These are phyloP conservation scores for Euphorbia peplus DNA, from an alignment of 345 rosid genomes.

Conservation along the genomic window DNA sequence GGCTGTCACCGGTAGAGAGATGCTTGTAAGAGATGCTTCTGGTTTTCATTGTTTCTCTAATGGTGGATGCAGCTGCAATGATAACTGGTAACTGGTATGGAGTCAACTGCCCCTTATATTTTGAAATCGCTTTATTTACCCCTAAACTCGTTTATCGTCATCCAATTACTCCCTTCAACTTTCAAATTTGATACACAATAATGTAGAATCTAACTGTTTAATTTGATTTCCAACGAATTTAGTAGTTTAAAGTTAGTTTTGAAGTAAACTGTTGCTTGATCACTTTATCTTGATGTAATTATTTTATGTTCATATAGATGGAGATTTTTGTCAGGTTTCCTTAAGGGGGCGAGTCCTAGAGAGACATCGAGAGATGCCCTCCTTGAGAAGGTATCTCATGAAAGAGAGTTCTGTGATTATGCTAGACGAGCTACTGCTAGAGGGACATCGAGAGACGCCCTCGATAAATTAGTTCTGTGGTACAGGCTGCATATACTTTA, in stretches of 20 bases:
- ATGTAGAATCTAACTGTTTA: background rate
- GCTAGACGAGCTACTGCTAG: conserved; percentile 69
- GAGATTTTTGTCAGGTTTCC: conserved; percentile 59
- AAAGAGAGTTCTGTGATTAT: conserved; percentile 75
- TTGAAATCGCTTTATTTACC: too few relatives aligned
- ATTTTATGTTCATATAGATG: background rate
- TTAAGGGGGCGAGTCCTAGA: conserved; percentile 87
- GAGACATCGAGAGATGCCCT: conserved; percentile 92
- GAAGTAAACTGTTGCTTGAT: background rate
- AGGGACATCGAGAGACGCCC: too few relatives aligned
- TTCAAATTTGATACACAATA: too few relatives aligned
- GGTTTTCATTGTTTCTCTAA: conserved; percentile 72
- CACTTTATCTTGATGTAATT: background rate
- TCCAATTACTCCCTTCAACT: too few relatives aligned
- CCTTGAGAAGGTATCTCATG: conserved; percentile 76
- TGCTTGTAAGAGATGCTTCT: conserved; percentile 66
- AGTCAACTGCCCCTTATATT: background rate
- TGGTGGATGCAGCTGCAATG: conserved; percentile 75
- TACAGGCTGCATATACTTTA: too few relatives aligned
- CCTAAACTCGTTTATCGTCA: too few relatives aligned
- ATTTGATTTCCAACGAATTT: background rate
- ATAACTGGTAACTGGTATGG: conserved; percentile 66
- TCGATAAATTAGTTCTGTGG: too few relatives aligned
- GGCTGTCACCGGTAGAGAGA: conserved; percentile 50
- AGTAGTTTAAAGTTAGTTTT: background rate